Base-by-base conservation (phyloP, 768 basidiomycete species). In the Lentinula edodes region DNA sequence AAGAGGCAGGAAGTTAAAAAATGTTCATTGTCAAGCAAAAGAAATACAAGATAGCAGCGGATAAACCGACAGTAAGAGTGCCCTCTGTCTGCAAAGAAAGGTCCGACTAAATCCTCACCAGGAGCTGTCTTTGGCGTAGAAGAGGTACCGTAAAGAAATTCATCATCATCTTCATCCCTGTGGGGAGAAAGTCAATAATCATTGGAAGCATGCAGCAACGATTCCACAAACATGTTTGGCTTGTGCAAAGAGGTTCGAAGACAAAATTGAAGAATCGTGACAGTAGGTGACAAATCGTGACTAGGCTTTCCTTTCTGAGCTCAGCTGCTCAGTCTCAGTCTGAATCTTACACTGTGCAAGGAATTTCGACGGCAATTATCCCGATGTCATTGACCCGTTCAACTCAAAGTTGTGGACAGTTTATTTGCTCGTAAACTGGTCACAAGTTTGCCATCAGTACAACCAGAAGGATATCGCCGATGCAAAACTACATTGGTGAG, bases 141-240 rank as follows among this genome's bases (percentile, higher is more conserved):
- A 62, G 83, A 75, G 62, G 81, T 81, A 61, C 90, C 90, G 66
- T 91, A 91, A 64, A 91, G 74, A 70, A 88, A 90, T 28, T 89
- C 88, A 72, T 91, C 89, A 68, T 56, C 55, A 15, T 92, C 90
- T 75, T 90, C 89, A 70, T 90, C 88, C 83, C 84, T 86, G 16
- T 36, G 16, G 48, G 23, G 15, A 60, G 35, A 50, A 52, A 56
- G 15, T 5, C 15, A 34, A 13, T 5, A 35, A 34, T 52, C 28
- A 15, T 53, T 16, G 1, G 20, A 36, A 16, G 32, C 51, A 52
- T n/a, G n/a, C 46, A 43, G 28, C 18, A 32, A 23, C 7, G 20
- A 28, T 38, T 23, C 18, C 38, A 56, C 54, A 56, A 16, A 39
- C 41, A 39, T 56, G 15, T 56, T 56, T 42, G 20, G 20, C 7